Evolutionary conservation across 768 basidiomycete species (phyloP), one percentile per base, ranked within the genome.

Genomic region (Boletus subparvulus): DNA sequence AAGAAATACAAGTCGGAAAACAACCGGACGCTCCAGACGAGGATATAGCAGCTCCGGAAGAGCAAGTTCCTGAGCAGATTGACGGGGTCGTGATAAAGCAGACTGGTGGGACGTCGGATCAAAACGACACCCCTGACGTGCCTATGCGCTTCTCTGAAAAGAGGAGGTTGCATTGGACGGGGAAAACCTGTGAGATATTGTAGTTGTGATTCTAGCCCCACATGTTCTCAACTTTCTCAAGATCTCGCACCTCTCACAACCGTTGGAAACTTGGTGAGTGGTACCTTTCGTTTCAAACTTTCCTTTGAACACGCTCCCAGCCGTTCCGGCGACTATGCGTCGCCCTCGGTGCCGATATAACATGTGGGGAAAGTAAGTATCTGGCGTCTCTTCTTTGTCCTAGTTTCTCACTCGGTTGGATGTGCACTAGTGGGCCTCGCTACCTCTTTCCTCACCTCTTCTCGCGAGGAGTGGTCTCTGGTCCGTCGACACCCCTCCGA

Each of bases 391-490:
- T 37, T 53, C 17, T 28, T 30, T 48, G 0, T 21, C 8, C n/a
- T 33, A 3, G 19, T 32, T 45, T 14, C 36, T 54, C 45, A 52
- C 26, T 28, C 39, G 4, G 4, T 13, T 30, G 19, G 32, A 26
- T 45, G 47, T 35, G n/a, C 9, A n/a, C 43, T 43, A 90, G 89
- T 98, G 96, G 94, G 92, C 5, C 82, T 99, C n/a, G 88, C 94
- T 6, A 86, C 83, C 42, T 95, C 95, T 3, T 92, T 98, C 70
- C 80, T 97, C 21, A 74, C 79, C 11, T 96, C 92, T 4, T 93
- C 92, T 11, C 89, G 88, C 56, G 92, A 94, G 65, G 96, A 99
- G 73, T 98, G 94, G 94, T 94, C 93, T 0, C 79, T 98, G 3
- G 88, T 96, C 44, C 77, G 94, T 43, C 80, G 94, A 35, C 95